Base-by-base conservation (phyloP, 495 filamentous ascomycete genomes). In the Penicillium dipodomyicola region DNA sequence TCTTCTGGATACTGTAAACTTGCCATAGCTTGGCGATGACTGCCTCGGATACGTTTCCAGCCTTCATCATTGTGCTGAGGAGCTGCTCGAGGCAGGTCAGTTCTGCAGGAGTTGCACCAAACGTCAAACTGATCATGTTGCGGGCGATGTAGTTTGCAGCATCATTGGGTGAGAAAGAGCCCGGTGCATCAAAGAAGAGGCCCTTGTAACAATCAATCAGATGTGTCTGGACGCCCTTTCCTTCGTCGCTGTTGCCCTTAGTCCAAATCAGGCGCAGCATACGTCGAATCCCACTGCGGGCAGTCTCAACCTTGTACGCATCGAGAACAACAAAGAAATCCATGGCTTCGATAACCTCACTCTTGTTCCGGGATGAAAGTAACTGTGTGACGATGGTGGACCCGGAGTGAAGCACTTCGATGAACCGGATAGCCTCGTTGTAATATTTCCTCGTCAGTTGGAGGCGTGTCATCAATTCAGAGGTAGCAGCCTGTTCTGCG, bases 221-320 rank as follows among this genome's bases (percentile, higher is more conserved):
- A 72, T 97, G 95, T 3, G 89, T 89, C 66, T 97, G 94, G 3
- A 99, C 92, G 43, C 94, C 94, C 72, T 99, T 99, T 54, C 94
- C 94, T 79, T 99, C 94, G 65, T 99, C 94, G 64, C 90, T 96
- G 72, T 97, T 97, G 50, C 93, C 94, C 73, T 99, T 99, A 19
- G 95, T 97, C 94, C 94, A 99, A 69, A 99, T 97, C 40, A 97
- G 78, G 40, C 91, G 83, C 41, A 99, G 82, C 94, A 99, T 99
- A 51, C 90, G 83, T 42, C 92, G 84, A 61, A 97, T 96, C 51
- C 94, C 94, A 52, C 71, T 72, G 67, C 92, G 89, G 58, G 94
- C 91, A 47, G 92, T 89, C 70, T 96, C 90, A 43, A 99, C 84
- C 70, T 92, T 92, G 81, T 97, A 97, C 7, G 90, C 91, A 71